Evolutionary conservation across 2,329 filamentous ascomycete species (phyloP).

Genomic region (Cytospora mali): DNA sequence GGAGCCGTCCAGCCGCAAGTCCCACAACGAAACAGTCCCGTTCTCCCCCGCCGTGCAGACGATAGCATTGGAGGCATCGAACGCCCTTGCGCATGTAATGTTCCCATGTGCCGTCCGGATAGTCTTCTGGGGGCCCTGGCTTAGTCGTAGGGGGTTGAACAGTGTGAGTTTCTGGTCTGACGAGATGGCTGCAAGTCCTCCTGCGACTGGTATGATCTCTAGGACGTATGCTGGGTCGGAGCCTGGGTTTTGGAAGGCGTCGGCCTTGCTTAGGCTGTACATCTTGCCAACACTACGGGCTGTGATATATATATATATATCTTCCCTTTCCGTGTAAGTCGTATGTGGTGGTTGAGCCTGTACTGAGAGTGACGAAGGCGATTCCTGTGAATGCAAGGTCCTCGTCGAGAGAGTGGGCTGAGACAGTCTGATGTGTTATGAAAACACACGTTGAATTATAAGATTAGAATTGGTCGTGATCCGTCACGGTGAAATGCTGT

Average conservation of each 20-base stretch:
- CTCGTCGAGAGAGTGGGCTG: neutral
- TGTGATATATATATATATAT: neutral
- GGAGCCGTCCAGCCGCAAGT: conserved; percentile 53
- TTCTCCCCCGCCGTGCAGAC: conserved; percentile 74
- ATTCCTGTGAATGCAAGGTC: neutral
- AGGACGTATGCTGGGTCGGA: conserved; percentile 58
- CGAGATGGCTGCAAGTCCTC: conserved; percentile 60
- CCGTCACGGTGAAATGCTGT: neutral
- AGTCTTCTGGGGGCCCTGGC: conserved; percentile 50
- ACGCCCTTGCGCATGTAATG: conserved; percentile 62
- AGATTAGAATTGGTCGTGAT: no score
- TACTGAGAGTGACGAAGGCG: neutral
- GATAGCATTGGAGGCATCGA: conserved; percentile 53
- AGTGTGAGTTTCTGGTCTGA: conserved; percentile 69
- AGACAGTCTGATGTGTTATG: no score
- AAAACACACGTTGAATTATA: neutral
- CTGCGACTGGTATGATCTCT: conserved; percentile 52
- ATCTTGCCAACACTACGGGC: conserved; percentile 35
- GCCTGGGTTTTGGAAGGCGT: conserved; percentile 44
- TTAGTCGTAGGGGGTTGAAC: conserved; percentile 62
- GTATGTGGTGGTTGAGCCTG: neutral
- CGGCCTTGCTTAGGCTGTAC: conserved; percentile 46
- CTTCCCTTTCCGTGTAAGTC: conserved; percentile 7
- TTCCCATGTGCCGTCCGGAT: conserved; percentile 61
- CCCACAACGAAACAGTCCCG: conserved; percentile 68